Base-by-base conservation (phyloP, 352 stramenopile genomes). In the Phytophthora lateralis region DNA sequence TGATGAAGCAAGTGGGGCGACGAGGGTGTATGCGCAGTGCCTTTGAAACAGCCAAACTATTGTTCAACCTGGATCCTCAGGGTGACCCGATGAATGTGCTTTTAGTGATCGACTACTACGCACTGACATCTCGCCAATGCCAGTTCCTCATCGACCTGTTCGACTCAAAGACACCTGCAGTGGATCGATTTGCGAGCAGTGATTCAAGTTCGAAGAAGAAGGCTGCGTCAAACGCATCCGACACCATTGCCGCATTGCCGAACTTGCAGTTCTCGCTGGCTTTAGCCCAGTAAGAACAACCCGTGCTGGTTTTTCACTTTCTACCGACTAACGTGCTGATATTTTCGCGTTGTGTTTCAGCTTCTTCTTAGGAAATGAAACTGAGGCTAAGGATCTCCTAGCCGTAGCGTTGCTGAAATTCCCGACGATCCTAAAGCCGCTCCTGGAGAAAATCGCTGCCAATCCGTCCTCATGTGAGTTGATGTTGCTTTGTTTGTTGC, bases 51-150 rank as follows among this genome's bases (percentile, higher is more conserved):
- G 79, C 81, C 9, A 91, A 90, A 56, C 52, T 95, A 18, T 30
- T 93, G 44, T 64, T 93, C 21, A 75, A 77, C n/a, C 51, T 95
- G 21, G 86, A 95, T 47, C 86, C 86, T 7, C 72, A 82, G 34
- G 86, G 86, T 24, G 86, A 95, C 46, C 86, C 86, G 29, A 90
- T 95, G 79, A 80, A 85, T 38, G 82, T 90, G 43, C 63, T 95
- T 46, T 71, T 93, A 8, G 81, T 81, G 11, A 79, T 95, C 51
- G 86, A 95, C 64, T 95, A 95, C 57, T 95, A 95, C 42, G 84
- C 86, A 2, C 42, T 93, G 54, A 85, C 86, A 14, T 88, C 86
- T 44, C 71, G 85, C 32, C 84, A 95, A 58, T 91, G 82, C 45
- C 73, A 93, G 61, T 95, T 93, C 53, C 43, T 95, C 6, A 59